Base-by-base conservation (phyloP, 495 filamentous ascomycete species). In the Annulohypoxylon moriforme region DNA sequence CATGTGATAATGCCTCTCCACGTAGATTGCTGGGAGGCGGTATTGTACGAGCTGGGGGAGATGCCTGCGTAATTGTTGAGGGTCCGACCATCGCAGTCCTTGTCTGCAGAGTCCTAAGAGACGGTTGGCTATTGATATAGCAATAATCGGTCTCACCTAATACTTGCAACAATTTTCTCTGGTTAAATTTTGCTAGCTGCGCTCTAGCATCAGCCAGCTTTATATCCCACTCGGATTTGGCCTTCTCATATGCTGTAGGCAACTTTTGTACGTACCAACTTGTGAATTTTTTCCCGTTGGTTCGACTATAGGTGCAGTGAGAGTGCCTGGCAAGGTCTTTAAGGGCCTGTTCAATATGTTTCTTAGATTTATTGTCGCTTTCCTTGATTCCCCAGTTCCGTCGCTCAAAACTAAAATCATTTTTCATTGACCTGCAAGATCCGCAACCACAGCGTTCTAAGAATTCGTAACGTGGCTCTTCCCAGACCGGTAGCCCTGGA, bases 61-160 rank as follows among this genome's bases (percentile, higher is more conserved):
- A 3, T 3, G 46, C 49, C 11, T 52, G 49, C 24, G 24, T 16
- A n/a, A 2, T 9, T 14, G 9, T 46, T 16, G 56, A 27, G 20
- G 33, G 22, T 22, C 18, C 8, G 16, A 22, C 20, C 13, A 29
- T 24, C 16, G n/a, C 20, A 14, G 16, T 8, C 2, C 8, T 9
- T 3, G 5, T n/a, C 16, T 44, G 16, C 5, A 27, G n/a, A 31
- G 8, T 25, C 16, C 20, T 8, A 18, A 25, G 9, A 49, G 0
- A 14, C 4, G 42, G 6, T 6, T 0, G 25, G 3, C 10, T 18
- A 4, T 38, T 33, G 2, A 58, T 58, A 40, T 24, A 27, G 20
- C 16, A 31, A 31, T 67, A 67, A 36, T 60, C 42, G 11, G 47
- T 1, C 4, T 13, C 22, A 16, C 53, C 53, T 24, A 67, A 31